Base-by-base conservation (phyloP, 2,329 filamentous ascomycete species). In the Pestalotiopsis fici region DNA sequence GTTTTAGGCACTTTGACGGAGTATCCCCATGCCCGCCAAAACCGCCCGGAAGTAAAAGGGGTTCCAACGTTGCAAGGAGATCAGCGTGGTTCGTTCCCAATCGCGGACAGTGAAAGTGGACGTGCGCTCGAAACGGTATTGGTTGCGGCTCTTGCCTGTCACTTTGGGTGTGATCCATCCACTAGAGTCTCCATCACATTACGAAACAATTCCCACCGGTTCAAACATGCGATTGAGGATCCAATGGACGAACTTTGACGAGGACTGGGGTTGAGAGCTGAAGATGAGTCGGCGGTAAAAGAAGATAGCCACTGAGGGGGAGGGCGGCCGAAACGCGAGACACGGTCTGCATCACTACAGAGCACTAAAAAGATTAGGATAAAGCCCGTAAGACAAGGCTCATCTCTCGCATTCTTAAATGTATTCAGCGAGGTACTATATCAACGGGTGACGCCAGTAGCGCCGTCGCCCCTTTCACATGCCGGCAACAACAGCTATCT, bases 271-370 rank as follows among this genome's bases (percentile, higher is more conserved):
- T 21, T 60, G 57, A 35, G 28, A 27, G 18, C 21, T 15, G 28
- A 21, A 57, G n/a, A 25, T 57, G 23, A 13, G 23, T 57, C 3
- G 15, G 12, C 7, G 27, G 27, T 60, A 25, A 37, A 37, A 50
- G 39, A 39, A 21, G 59, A 35, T 9, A 21, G 37, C 15, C 21
- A 23, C 39, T 7, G 50, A 23, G 28, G 50, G 25, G 62, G 39
- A 21, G 23, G 25, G 50, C 15, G 69, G 74, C 75, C 74, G 60
- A 37, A 43, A n/a, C 61, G 61, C 39, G 76, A 82, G 79, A 81
- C 81, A 82, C 81, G 77, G 77, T 77, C 77, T 77, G 75, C 75
- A 77, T 73, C 73, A 72, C 69, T 59, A 59, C 69, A 71, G 71
- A 25, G 31, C 72, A 67, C 69, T 71, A 47, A 23, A 23, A 37